Evolutionary conservation across 352 stramenopile genomes (phyloP).

Genomic region (Detonula confervacea): DNA sequence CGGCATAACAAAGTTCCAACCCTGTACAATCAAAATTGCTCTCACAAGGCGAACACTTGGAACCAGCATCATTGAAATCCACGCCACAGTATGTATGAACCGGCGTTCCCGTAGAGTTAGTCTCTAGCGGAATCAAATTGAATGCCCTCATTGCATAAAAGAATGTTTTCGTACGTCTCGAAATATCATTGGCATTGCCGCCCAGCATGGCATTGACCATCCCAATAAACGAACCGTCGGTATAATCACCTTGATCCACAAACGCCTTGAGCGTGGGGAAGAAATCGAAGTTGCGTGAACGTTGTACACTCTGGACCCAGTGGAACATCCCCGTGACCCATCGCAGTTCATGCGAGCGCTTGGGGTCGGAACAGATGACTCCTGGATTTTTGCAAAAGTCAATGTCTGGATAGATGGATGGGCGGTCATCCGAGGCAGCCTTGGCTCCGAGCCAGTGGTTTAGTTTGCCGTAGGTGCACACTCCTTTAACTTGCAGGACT

Average conservation of each 20-base stretch:
- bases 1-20: constrained; percentile 21
- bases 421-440: constrained; percentile 27
- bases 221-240: constrained; percentile 44
- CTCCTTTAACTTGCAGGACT: constrained; percentile 53
- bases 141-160: constrained; percentile 40
- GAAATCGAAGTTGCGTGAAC: constrained; percentile 37
- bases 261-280: constrained; percentile 40
- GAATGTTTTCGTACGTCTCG: constrained; percentile 36
- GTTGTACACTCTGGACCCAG: constrained; percentile 52
- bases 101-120: constrained; percentile 6
- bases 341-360: constrained; percentile 37
- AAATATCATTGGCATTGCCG: constrained; percentile 29
- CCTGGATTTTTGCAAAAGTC: constrained; percentile 61
- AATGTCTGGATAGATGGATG: constrained; percentile 52
- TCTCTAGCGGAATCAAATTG: constrained; percentile 38
- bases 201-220: constrained; percentile 44
- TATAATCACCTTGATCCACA: constrained; percentile 47
- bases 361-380: constrained; percentile 46
- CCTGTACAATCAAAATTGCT: constrained; percentile 25
- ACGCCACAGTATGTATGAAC: constrained; percentile 23
- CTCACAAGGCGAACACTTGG: constrained; percentile 17
- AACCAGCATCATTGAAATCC: constrained; percentile 13
- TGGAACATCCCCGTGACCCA: constrained; percentile 65
- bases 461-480: constrained; percentile 56
- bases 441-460: constrained; percentile 55